Percentiles rank a stretch among this genome's conserved stretches.
These are phyloP conservation scores for Phytophthora syringae DNA, from an alignment of 352 stramenopile genomes.

Conservation along the genomic window DNA sequence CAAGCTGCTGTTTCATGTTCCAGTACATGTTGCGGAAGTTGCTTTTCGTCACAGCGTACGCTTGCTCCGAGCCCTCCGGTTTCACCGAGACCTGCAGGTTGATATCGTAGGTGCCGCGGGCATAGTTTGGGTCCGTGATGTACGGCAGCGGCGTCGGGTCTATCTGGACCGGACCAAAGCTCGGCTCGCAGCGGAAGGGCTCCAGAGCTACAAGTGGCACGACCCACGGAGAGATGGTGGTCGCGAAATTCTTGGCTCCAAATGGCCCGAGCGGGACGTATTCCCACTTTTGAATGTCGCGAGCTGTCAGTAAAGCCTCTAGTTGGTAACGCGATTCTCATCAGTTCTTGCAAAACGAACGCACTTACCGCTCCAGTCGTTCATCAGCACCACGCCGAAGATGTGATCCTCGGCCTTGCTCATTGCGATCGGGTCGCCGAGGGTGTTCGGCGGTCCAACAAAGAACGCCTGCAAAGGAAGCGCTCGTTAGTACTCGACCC, in stretches of 20 bases:
- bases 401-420: slow-evolving; percentile 94
- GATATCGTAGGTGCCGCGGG: slow-evolving; percentile 89
- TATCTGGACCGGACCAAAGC: slow-evolving; percentile 86
- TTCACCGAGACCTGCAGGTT: slow-evolving; percentile 79
- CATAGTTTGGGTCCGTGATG: slow-evolving; percentile 93
- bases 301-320: slow-evolving; percentile 38
- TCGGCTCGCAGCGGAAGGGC: slow-evolving; percentile 93
- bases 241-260: slow-evolving; percentile 97
- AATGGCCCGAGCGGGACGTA: slow-evolving; percentile 98
- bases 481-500: neutral
- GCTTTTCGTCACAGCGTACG: slow-evolving; percentile 87
- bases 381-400: slow-evolving; percentile 98
- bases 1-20: slow-evolving; percentile 97
- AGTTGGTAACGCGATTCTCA: neutral
- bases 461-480: slow-evolving; percentile 86
- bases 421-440: slow-evolving; percentile 91
- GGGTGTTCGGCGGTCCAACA: slow-evolving; percentile 88
- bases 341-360: neutral
- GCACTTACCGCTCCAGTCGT: slow-evolving; percentile 95
- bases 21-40: slow-evolving; percentile 98
- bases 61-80: slow-evolving; percentile 59
- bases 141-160: slow-evolving; percentile 93
- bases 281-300: slow-evolving; percentile 96
- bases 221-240: slow-evolving; percentile 97
- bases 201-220: slow-evolving; percentile 95